phyloP scores from a whole-genome alignment of 83 land plant species.

The Thuja plicata region DNA sequence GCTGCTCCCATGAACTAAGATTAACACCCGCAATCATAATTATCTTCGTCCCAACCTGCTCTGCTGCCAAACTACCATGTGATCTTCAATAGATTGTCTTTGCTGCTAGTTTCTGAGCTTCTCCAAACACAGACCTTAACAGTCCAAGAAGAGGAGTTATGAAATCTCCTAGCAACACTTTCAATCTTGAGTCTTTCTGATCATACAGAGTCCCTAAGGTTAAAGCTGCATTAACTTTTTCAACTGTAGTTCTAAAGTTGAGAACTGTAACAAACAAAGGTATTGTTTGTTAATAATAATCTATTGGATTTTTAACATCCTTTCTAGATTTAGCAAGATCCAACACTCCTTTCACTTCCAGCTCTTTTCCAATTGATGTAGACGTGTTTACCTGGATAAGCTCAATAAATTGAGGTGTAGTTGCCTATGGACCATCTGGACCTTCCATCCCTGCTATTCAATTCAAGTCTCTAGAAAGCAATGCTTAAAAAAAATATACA shows the following conservation, averaged over 20 bases:
- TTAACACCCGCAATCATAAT: constrained; percentile 85
- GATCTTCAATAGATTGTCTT: constrained; percentile 75
- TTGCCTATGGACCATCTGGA: constrained; percentile 62
- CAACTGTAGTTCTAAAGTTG: constrained; percentile 48
- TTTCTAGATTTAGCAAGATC: constrained; percentile 51
- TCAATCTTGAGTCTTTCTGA: constrained; percentile 68
- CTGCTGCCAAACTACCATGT: constrained; percentile 60
- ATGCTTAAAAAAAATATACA: background rate
- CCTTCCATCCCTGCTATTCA: constrained; percentile 38
- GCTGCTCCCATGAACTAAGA: constrained; percentile 73
- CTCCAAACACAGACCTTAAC: constrained; percentile 46
- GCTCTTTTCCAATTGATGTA: constrained; percentile 61
- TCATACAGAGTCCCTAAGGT: constrained; percentile 54
- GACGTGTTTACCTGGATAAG: constrained; percentile 57
- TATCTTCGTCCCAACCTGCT: constrained; percentile 77
- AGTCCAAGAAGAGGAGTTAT: constrained; percentile 70
- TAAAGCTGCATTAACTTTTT: constrained; percentile 65
- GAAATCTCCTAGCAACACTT: constrained; percentile 81
- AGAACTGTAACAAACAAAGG: constrained; percentile 71
- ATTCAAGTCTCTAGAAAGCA: constrained; percentile 39
- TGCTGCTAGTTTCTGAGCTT: constrained; percentile 71
- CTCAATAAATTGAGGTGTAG: constrained; percentile 65
- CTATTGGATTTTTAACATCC: constrained; percentile 57
- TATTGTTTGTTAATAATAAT: constrained; percentile 67
- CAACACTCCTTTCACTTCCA: constrained; percentile 48